These are phyloP conservation scores for Aspergillus conjunctus DNA, from an alignment of 495 filamentous ascomycete genomes.

Conservation along the genomic window DNA sequence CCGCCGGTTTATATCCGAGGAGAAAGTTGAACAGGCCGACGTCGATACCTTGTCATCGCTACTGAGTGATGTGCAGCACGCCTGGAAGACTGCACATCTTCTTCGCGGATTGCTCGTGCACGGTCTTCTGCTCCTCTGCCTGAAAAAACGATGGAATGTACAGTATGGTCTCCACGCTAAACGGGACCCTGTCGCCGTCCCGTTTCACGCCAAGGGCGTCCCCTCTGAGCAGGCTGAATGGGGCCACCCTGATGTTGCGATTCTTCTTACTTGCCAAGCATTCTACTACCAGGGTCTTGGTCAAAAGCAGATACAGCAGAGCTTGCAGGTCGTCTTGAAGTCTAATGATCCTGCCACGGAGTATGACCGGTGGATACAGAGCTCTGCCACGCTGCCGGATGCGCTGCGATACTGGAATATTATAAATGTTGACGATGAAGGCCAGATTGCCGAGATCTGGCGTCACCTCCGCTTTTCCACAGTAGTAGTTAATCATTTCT, in stretches of 20 bases:
- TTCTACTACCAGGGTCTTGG: slow-evolving; percentile 69
- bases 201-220: slow-evolving; percentile 66
- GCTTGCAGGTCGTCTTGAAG: slow-evolving; percentile 51
- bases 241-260: slow-evolving; percentile 70
- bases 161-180: slow-evolving; percentile 62
- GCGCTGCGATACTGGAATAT: slow-evolving; percentile 49
- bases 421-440: slow-evolving; percentile 60
- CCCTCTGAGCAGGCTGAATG: slow-evolving; percentile 67
- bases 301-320: slow-evolving; percentile 48
- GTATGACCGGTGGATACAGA: slow-evolving; percentile 55
- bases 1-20: slow-evolving; percentile 19
- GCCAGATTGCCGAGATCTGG: slow-evolving; percentile 49
- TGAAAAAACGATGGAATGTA: slow-evolving; percentile 70
- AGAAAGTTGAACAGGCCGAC: slow-evolving; percentile 1
- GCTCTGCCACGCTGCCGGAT: slow-evolving; percentile 36
- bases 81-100: slow-evolving; percentile 46
- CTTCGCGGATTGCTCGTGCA: slow-evolving; percentile 62
- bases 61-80: not conserved
- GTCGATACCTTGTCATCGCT: not conserved
- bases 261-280: slow-evolving; percentile 63
- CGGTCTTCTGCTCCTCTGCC: slow-evolving; percentile 55
- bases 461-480: slow-evolving; percentile 52
- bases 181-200: slow-evolving; percentile 63
- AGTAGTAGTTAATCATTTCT: slow-evolving; percentile 59
- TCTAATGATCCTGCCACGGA: slow-evolving; percentile 59